Percentiles rank a stretch among this genome's conserved stretches.
phyloP scores from a whole-genome alignment of 2,329 filamentous ascomycete species.

The Aspergillus sp. region DNA sequence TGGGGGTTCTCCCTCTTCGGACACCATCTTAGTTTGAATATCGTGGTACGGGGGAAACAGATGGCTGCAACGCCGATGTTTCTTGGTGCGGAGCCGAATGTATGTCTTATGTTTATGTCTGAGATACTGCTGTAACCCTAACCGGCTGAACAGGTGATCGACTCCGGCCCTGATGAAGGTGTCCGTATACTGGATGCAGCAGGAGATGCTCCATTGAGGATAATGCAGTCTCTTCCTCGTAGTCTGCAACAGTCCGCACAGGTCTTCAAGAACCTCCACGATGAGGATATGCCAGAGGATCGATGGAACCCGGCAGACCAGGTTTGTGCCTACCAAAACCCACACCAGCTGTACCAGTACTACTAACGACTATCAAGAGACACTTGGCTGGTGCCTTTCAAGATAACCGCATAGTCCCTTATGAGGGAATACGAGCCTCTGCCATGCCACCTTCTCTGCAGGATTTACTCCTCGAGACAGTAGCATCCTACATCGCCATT shows the following conservation, averaged over 20 bases:
- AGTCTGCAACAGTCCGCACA: neutral
- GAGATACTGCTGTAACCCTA: neutral
- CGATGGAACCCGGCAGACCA: slow-evolving; percentile 5
- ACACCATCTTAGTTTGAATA: neutral
- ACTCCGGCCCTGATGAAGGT: neutral
- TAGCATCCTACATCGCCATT: neutral
- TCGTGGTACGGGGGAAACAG: neutral
- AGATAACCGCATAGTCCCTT: neutral
- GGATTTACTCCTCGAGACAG: neutral
- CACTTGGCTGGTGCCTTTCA: slow-evolving; percentile 2
- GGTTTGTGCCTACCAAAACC: neutral
- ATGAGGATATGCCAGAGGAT: neutral
- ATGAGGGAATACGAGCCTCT: neutral
- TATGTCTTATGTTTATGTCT: neutral
- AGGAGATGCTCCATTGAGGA: neutral
- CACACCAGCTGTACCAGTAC: no score
- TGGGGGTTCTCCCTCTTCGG: neutral
- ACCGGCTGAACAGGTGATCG: neutral
- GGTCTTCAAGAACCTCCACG: neutral
- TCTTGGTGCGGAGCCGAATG: neutral
- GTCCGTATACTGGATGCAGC: neutral
- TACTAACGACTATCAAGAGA: neutral
- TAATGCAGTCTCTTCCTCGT: neutral
- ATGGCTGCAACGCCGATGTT: neutral
- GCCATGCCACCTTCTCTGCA: neutral